These are phyloP conservation scores for Leccinum subtestaceum DNA, from an alignment of 768 basidiomycete species.

Conservation along the genomic window DNA sequence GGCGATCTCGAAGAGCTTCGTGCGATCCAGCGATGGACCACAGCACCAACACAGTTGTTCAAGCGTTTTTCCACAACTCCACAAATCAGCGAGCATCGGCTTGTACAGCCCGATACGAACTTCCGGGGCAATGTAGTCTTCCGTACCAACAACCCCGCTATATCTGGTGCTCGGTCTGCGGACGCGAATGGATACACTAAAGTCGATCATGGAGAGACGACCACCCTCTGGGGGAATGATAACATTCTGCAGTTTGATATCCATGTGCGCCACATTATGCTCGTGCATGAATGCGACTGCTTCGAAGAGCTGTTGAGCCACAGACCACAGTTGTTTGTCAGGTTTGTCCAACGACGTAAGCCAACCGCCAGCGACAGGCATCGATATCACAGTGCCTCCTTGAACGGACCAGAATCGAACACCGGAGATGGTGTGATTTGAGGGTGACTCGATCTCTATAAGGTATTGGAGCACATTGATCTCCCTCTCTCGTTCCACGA, in stretches of 20 bases:
- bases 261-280: conserved; percentile 16
- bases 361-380: neutral
- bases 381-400: neutral
- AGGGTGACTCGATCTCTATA: neutral
- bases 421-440: conserved; percentile 12
- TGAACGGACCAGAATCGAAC: conserved; percentile 2
- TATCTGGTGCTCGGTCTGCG: neutral
- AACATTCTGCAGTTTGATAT: conserved; percentile 10
- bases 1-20: too few relatives aligned
- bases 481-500: conserved; percentile 1
- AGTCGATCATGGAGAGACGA: neutral
- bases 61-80: conserved; percentile 1
- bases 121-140: neutral
- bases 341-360: neutral
- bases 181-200: neutral
- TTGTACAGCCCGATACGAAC: neutral
- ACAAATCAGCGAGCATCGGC: conserved; percentile 1
- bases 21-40: too few relatives aligned
- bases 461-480: conserved; percentile 10
- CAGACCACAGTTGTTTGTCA: neutral
- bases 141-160: neutral
- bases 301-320: conserved; percentile 1
- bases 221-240: neutral
- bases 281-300: conserved; percentile 13
- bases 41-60: neutral